Conservation (phyloP, 768 basidiomycete genomes). For the Pleurotus citrinopileatus region DNA sequence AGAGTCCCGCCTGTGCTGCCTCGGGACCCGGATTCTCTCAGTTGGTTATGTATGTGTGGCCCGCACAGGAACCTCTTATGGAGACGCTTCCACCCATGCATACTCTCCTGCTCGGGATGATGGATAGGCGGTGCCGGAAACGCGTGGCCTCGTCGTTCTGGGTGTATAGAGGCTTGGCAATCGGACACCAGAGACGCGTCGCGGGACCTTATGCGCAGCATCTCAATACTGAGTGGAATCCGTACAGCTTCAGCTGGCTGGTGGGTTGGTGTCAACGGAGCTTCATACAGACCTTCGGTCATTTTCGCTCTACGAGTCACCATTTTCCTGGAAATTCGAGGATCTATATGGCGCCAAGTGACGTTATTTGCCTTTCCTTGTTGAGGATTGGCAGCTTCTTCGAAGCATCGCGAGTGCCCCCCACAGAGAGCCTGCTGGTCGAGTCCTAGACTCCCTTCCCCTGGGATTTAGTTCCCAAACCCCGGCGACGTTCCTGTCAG, state of each 20-base stretch:
- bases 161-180: conserved; percentile 15
- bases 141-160: conserved; percentile 31
- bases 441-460: conserved; percentile 42
- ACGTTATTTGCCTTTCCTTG: not conserved
- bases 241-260: conserved; percentile 26
- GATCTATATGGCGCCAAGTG: not conserved
- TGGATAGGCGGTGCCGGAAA: conserved; percentile 50
- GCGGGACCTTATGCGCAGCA: conserved; percentile 29
- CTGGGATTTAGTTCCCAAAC: conserved; percentile 31
- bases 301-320: not conserved
- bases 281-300: conserved; percentile 5
- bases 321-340: not conserved
- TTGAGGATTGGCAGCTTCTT: not conserved
- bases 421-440: conserved; percentile 22
- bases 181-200: conserved; percentile 50
- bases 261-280: not conserved
- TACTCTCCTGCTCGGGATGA: conserved; percentile 16
- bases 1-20: conserved; percentile 46
- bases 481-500: conserved; percentile 51
- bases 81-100: conserved; percentile 12
- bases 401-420: not conserved
- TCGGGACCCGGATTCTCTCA: conserved; percentile 45
- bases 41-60: conserved; percentile 11
- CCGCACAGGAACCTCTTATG: conserved; percentile 25
- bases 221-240: conserved; percentile 35